Conservation (phyloP, 495 filamentous ascomycete genomes). For the Penicillium psychrofluorescens region DNA sequence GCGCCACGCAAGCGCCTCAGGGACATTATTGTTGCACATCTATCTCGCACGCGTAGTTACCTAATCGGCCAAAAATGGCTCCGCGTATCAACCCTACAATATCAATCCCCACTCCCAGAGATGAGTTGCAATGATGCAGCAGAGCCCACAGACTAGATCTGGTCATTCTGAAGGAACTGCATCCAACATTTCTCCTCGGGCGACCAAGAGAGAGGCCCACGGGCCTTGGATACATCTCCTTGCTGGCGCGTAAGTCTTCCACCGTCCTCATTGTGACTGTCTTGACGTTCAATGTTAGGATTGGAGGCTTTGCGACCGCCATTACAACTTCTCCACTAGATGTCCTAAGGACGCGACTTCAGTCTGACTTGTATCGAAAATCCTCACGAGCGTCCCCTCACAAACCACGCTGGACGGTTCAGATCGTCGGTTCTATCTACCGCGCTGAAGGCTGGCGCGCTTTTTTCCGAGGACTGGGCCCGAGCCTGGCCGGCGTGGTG, state of each 20-base stretch:
- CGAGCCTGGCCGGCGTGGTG: slow-evolving; percentile 80
- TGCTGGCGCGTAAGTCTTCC: slow-evolving; percentile 67
- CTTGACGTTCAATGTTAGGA: slow-evolving; percentile 23
- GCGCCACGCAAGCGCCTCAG: too few relatives aligned
- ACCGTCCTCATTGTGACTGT: slow-evolving; percentile 3
- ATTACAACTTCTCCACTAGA: slow-evolving; percentile 79
- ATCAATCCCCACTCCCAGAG: too few relatives aligned
- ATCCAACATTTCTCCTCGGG: slow-evolving; percentile 1
- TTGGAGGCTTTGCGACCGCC: slow-evolving; percentile 80
- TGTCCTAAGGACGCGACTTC: slow-evolving; percentile 80
- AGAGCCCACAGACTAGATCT: too few relatives aligned
- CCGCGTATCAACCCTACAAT: too few relatives aligned
- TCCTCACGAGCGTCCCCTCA: slow-evolving; percentile 34
- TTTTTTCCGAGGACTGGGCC: slow-evolving; percentile 82
- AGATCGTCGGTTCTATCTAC: slow-evolving; percentile 73
- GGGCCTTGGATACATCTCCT: slow-evolving; percentile 72
- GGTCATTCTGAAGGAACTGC: neutral
- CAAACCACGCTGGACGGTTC: slow-evolving; percentile 66
- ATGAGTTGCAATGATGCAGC: too few relatives aligned
- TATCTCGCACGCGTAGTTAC: too few relatives aligned
- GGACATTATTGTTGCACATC: too few relatives aligned
- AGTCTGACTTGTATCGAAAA: slow-evolving; percentile 82
- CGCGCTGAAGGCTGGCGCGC: slow-evolving; percentile 72
- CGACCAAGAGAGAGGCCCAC: slow-evolving; percentile 11
- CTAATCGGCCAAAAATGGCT: too few relatives aligned